Conservation (phyloP, 345 rosid species). For the Lagerstroemia speciosa region DNA sequence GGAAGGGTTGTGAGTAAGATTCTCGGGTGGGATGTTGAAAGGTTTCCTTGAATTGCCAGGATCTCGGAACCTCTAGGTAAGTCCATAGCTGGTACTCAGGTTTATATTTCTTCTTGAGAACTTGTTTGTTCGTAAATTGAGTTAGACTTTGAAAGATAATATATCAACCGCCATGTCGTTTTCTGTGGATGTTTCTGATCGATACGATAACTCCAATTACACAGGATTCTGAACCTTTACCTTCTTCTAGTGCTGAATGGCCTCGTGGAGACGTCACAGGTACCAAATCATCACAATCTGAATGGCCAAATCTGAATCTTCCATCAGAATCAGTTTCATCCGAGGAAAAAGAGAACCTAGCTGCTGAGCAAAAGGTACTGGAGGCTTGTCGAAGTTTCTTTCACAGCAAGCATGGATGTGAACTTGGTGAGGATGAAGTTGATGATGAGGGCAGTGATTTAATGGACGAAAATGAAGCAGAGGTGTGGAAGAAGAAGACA, state of each 20-base stretch:
- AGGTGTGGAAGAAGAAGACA: not conserved
- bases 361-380: constrained; percentile 22
- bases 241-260: constrained; percentile 14
- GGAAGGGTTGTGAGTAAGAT: constrained; percentile 55
- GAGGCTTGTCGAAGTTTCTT: constrained; percentile 39
- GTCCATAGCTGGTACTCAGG: constrained; percentile 17
- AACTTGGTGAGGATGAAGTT: constrained; percentile 6
- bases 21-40: constrained; percentile 60
- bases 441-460: not conserved
- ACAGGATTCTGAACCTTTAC: constrained; percentile 1
- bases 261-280: constrained; percentile 7
- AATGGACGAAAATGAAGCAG: not conserved
- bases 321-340: not conserved
- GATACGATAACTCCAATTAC: not conserved
- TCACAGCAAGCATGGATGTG: constrained; percentile 9
- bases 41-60: constrained; percentile 27
- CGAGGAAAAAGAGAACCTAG: constrained; percentile 23
- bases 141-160: not conserved
- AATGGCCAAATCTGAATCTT: constrained; percentile 1
- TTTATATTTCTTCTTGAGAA: constrained; percentile 1
- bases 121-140: not conserved
- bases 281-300: not conserved
- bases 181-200: not conserved
- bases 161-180: no score
- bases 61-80: constrained; percentile 26